Conservation (phyloP, 1,284 basidiomycete species). For the Naganishia liquefaciens region DNA sequence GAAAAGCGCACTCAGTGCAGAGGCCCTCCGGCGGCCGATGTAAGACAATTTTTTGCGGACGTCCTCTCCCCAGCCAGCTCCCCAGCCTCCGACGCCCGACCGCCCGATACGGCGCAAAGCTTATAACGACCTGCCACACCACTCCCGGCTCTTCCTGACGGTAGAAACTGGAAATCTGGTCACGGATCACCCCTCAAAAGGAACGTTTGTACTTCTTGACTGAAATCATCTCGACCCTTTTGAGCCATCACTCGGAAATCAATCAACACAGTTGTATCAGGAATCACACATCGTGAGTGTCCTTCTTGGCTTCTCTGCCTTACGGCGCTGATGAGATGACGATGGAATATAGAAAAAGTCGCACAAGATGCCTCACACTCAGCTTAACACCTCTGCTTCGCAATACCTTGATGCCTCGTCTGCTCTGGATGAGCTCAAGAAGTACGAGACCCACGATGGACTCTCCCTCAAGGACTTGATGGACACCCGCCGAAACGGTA, state of each 20-base stretch:
- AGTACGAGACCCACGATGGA: constrained; percentile 79
- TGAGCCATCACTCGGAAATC: constrained; percentile 9
- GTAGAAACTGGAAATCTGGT: constrained; percentile 28
- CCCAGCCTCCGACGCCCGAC: not conserved
- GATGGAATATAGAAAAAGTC: not conserved
- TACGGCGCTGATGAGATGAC: not conserved
- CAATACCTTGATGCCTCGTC: constrained; percentile 41
- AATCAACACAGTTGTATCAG: constrained; percentile 5
- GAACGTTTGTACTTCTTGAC: constrained; percentile 26
- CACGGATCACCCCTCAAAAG: constrained; percentile 27
- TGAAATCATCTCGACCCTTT: constrained; percentile 20
- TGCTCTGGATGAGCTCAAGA: constrained; percentile 71
- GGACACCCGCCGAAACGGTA: constrained; percentile 79
- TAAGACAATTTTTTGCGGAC: constrained; percentile 6
- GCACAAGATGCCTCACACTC: constrained; percentile 17
- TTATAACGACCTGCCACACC: not conserved
- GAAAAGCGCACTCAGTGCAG: not conserved
- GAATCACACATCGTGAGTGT: constrained; percentile 6
- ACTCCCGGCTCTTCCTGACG: not conserved
- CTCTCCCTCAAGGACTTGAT: constrained; percentile 84
- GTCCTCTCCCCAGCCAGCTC: not conserved
- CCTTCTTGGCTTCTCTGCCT: not conserved
- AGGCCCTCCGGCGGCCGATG: not conserved
- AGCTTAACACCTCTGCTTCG: constrained; percentile 17
- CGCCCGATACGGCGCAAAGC: constrained; percentile 5